Conservation (phyloP, 2,329 filamentous ascomycete genomes). For the Fusarium praegraminearum region DNA sequence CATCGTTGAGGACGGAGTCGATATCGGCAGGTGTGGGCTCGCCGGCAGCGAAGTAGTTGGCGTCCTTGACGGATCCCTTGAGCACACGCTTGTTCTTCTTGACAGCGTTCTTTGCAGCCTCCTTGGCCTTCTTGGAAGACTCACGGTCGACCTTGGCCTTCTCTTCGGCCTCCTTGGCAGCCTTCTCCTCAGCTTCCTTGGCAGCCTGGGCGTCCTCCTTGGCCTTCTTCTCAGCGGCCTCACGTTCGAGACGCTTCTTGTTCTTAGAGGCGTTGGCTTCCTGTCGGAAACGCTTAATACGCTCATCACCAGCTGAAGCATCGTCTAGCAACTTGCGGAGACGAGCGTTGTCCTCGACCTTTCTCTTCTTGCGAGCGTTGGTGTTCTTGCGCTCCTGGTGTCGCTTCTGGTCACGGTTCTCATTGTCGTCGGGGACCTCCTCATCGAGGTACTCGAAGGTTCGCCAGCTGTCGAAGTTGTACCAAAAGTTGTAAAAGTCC, state of each 20-base stretch:
- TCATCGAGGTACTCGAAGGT: constrained; percentile 98
- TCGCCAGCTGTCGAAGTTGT: constrained; percentile 98
- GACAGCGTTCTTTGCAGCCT: constrained; percentile 96
- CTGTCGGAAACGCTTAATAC: constrained; percentile 97
- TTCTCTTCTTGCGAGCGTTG: constrained; percentile 98
- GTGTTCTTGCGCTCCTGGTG: constrained; percentile 98
- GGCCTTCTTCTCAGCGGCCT: constrained; percentile 89
- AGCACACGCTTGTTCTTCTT: constrained; percentile 99
- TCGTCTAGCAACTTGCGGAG: constrained; percentile 92
- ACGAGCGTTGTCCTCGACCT: constrained; percentile 95
- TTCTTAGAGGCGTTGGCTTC: constrained; percentile 94
- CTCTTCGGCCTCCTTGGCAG: constrained; percentile 85
- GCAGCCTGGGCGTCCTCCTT: constrained; percentile 86
- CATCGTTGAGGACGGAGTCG: constrained; percentile 84
- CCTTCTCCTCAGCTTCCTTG: constrained; percentile 85
- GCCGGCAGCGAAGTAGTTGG: constrained; percentile 91
- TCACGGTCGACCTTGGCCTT: constrained; percentile 87
- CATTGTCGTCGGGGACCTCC: constrained; percentile 98
- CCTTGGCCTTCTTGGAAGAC: constrained; percentile 93
- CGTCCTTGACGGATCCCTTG: constrained; percentile 93
- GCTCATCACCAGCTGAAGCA: constrained; percentile 84
- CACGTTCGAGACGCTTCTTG: constrained; percentile 90
- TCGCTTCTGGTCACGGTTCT: constrained; percentile 98
- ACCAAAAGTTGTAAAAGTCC: constrained; percentile 99
- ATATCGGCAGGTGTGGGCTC: constrained; percentile 82